A percentile compares a stretch with the other conserved stretches of the same genome.
Conservation (phyloP, 2,329 filamentous ascomycete genomes). For the Venturia asperata region DNA sequence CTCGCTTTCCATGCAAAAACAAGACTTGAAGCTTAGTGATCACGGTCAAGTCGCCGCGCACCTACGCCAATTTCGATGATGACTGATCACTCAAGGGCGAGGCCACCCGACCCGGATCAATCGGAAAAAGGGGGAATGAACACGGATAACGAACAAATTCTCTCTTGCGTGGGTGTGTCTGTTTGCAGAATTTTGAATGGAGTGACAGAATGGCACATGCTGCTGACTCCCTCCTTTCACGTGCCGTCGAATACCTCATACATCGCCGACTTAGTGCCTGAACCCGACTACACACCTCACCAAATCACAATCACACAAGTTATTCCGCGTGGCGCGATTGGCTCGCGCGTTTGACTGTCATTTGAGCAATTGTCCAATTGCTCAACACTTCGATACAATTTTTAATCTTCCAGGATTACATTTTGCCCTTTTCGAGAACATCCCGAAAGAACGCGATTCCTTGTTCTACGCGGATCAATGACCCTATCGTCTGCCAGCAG, state of each 20-base stretch:
- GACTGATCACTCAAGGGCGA: conserved; percentile 3
- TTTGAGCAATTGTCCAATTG: too few relatives aligned
- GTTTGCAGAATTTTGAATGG: not conserved
- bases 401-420: too few relatives aligned
- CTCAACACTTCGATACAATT: too few relatives aligned
- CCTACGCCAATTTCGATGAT: not conserved
- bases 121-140: not conserved
- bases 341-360: too few relatives aligned
- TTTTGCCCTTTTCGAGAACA: too few relatives aligned
- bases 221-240: not conserved
- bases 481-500: conserved; percentile 23
- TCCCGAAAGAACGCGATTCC: too few relatives aligned
- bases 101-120: not conserved
- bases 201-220: not conserved
- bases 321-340: too few relatives aligned
- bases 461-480: conserved; percentile 19
- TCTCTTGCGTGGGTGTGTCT: not conserved
- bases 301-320: too few relatives aligned
- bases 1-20: not conserved
- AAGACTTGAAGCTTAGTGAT: conserved; percentile 15
- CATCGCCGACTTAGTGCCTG: not conserved
- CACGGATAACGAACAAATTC: not conserved
- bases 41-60: not conserved
- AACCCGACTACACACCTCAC: not conserved
- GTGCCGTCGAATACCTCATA: not conserved